Conservation (phyloP, 192 early-diverging fungal genomes). For the Coemansia javaensis region DNA sequence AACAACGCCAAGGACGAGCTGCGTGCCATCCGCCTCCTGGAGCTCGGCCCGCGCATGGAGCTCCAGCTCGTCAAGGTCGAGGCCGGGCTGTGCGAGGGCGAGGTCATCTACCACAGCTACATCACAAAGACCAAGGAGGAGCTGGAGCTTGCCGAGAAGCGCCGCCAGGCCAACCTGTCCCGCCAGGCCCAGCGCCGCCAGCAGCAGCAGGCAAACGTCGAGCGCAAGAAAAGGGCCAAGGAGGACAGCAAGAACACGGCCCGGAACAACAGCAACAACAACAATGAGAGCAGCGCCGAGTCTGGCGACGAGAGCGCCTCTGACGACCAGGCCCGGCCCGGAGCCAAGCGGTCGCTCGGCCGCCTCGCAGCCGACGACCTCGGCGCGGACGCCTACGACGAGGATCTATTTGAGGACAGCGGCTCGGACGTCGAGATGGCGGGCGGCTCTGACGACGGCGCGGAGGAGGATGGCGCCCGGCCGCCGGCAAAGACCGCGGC, state of each 20-base stretch:
- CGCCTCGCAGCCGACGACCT: conserved; percentile 33
- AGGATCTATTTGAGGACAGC: conserved; percentile 6
- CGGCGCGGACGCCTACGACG: conserved; percentile 35
- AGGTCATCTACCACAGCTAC: conserved; percentile 86
- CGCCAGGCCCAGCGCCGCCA: conserved; percentile 67
- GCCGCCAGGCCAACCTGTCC: conserved; percentile 56
- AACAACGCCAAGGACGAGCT: conserved; percentile 72
- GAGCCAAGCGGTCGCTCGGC: conserved; percentile 27
- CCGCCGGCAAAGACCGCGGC: too few relatives aligned
- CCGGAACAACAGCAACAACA: not conserved
- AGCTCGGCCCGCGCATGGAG: conserved; percentile 90
- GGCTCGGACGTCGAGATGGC: not conserved
- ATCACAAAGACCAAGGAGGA: conserved; percentile 70
- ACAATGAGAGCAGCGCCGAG: too few relatives aligned
- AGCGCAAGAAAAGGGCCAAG: conserved; percentile 62
- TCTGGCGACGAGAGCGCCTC: conserved; percentile 11
- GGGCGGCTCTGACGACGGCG: conserved; percentile 11
- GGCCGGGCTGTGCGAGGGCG: conserved; percentile 82
- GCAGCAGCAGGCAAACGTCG: conserved; percentile 81
- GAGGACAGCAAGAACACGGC: conserved; percentile 3
- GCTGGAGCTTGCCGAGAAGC: conserved; percentile 58
- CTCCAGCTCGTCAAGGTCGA: conserved; percentile 84
- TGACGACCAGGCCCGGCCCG: conserved; percentile 33
- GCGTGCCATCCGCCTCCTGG: conserved; percentile 77
- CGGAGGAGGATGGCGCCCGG: conserved; percentile 10